Evolutionary conservation across 192 early-diverging fungal species (phyloP).

Genomic region (Phlyctochytrium bullatum): DNA sequence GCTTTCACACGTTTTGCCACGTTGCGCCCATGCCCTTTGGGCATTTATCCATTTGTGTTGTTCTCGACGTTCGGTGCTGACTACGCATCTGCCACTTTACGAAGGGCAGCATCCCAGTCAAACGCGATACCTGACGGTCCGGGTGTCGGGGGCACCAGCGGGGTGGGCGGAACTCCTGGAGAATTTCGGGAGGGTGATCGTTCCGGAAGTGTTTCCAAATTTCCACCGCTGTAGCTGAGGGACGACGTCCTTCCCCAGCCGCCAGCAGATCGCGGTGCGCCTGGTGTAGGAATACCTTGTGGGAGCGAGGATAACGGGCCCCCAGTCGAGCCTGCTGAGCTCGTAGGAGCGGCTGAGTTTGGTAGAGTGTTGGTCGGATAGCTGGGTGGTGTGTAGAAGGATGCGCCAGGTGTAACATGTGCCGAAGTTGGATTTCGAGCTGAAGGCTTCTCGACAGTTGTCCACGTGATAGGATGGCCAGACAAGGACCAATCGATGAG

Average conservation of each 20-base stretch:
- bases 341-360: no score
- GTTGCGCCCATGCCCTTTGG: no score
- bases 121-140: background rate
- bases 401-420: background rate
- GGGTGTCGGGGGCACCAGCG: background rate
- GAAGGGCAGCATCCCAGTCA: background rate
- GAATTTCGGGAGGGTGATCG: background rate
- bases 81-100: no score
- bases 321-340: no score
- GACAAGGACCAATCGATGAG: constrained; percentile 35
- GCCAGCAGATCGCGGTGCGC: background rate
- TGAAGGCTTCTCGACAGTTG: background rate
- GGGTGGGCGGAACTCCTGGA: background rate
- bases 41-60: no score
- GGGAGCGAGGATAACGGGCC: no score
- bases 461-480: constrained; percentile 4
- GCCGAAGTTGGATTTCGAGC: background rate
- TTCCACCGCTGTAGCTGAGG: background rate
- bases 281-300: no score
- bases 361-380: no score
- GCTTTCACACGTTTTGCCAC: no score
- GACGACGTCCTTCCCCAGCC: background rate
- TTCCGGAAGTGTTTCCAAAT: background rate
- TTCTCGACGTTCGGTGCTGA: no score
- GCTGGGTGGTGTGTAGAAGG: background rate